phyloP scores from a whole-genome alignment of 257 asterid species.

The Solanum sitiens region DNA sequence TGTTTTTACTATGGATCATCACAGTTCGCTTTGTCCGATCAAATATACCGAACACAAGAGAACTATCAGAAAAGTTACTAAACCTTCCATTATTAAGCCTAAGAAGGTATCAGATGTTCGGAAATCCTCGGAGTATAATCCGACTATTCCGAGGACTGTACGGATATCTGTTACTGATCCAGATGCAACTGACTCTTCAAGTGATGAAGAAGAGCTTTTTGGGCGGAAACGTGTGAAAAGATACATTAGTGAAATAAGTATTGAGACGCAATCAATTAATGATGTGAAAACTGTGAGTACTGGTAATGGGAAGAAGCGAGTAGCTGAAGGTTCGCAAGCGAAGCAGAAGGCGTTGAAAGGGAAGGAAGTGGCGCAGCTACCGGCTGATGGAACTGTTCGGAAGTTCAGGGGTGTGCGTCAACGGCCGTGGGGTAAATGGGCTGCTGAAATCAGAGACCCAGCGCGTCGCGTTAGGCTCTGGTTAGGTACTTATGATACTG shows the following conservation, averaged over 20 bases:
- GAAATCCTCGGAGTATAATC: not conserved
- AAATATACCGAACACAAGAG: slow-evolving; percentile 12
- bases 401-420: slow-evolving; percentile 44
- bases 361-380: not conserved
- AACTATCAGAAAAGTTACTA: not conserved
- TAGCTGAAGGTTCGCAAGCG: not conserved
- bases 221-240: slow-evolving; percentile 8
- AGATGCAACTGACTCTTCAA: slow-evolving; percentile 16
- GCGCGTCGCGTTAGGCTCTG: slow-evolving; percentile 30
- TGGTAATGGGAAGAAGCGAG: not conserved
- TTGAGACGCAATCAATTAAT: not conserved
- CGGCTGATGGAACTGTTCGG: not conserved
- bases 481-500: slow-evolving; percentile 44
- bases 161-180: slow-evolving; percentile 18
- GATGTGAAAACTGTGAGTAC: not conserved
- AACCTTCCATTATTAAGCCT: not conserved
- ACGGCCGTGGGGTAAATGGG: slow-evolving; percentile 49
- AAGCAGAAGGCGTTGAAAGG: slow-evolving; percentile 1
- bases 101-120: not conserved
- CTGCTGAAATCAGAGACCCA: slow-evolving; percentile 45
- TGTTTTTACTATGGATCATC: not conserved
- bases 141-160: not conserved
- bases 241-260: slow-evolving; percentile 10
- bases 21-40: not conserved
- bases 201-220: slow-evolving; percentile 5